phyloP scores from a whole-genome alignment of 225 moss, liverwort and hornwort genomes.

The Physcomitrium patens region DNA sequence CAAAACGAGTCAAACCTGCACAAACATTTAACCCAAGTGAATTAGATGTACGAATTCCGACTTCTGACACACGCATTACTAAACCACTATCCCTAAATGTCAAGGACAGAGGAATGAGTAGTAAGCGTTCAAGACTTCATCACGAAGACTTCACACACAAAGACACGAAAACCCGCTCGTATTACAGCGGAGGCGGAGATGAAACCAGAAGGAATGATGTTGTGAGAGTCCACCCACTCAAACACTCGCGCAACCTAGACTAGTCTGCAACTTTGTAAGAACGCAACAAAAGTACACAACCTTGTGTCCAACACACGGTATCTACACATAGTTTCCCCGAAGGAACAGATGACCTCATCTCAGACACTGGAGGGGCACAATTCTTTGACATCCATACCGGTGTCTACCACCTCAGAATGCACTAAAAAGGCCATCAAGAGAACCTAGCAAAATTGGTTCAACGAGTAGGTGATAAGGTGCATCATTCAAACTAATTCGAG shows the following conservation, averaged over 20 bases:
- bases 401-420: neutral
- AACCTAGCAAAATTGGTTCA: neutral
- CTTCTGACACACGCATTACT: neutral
- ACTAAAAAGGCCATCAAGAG: neutral
- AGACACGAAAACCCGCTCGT: neutral
- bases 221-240: neutral
- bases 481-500: neutral
- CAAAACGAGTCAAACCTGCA: slow-evolving; percentile 31
- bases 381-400: neutral
- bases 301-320: neutral
- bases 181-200: neutral
- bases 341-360: neutral
- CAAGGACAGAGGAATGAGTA: neutral
- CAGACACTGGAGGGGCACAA: neutral
- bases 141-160: neutral
- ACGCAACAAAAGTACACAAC: neutral
- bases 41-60: slow-evolving; percentile 14
- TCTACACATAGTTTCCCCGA: neutral
- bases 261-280: neutral
- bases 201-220: neutral
- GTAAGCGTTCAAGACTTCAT: too few species aligned
- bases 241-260: neutral
- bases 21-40: neutral
- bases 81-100: neutral
- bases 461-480: neutral